These are phyloP conservation scores for Mycena vitilis DNA, from an alignment of 768 basidiomycete genomes.

Conservation along the genomic window DNA sequence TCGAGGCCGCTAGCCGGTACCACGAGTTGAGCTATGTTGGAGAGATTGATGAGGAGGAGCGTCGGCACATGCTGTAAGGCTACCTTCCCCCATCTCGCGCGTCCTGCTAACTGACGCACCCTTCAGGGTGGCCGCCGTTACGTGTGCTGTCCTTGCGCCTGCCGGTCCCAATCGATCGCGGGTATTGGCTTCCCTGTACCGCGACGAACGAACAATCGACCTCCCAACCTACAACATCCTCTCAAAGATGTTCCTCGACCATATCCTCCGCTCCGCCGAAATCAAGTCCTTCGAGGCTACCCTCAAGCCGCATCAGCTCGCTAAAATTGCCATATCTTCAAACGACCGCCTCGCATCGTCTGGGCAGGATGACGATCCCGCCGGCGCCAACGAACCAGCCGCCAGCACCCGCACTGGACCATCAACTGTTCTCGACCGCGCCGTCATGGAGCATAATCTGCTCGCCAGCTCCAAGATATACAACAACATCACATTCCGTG, in stretches of 20 bases:
- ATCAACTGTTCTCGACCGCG: constrained; percentile 94
- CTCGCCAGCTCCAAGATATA: constrained; percentile 97
- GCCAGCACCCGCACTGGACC: constrained; percentile 89
- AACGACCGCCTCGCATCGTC: constrained; percentile 84
- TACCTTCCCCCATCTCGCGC: constrained; percentile 13
- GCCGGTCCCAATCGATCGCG: constrained; percentile 97
- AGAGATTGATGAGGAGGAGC: constrained; percentile 94
- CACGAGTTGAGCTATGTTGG: constrained; percentile 94
- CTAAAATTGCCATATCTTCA: constrained; percentile 86
- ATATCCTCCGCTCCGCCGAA: constrained; percentile 91
- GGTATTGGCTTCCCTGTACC: constrained; percentile 89
- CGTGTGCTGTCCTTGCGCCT: constrained; percentile 95
- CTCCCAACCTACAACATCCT: constrained; percentile 90
- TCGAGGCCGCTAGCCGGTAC: constrained; percentile 94
- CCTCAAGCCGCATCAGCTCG: constrained; percentile 93
- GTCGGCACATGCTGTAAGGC: constrained; percentile 88
- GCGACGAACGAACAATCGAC: constrained; percentile 89
- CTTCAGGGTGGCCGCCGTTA: constrained; percentile 86
- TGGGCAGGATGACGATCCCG: constrained; percentile 65
- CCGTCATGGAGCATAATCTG: constrained; percentile 99
- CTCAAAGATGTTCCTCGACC: constrained; percentile 98
- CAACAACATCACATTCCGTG: constrained; percentile 95
- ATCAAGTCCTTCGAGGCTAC: constrained; percentile 90
- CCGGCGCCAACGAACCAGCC: constrained; percentile 60
- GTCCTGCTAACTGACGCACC: constrained; percentile 16